phyloP scores from a whole-genome alignment of 1,284 basidiomycete species.

The Cutaneotrichosporon mucoides region DNA sequence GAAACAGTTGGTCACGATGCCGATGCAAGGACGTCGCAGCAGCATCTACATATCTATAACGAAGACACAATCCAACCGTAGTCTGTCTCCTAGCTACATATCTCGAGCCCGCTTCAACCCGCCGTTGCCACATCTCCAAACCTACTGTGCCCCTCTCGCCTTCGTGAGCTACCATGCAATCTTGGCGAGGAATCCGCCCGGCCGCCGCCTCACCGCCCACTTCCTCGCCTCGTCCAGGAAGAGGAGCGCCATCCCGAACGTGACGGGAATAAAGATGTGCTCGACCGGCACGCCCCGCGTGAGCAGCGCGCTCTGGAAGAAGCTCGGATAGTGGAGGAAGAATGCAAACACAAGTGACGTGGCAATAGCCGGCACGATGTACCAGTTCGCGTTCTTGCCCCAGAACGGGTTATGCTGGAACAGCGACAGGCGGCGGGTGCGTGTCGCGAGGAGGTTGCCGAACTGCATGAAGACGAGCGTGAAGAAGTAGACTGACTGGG shows the following conservation, averaged over 20 bases:
- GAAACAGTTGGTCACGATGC: no score
- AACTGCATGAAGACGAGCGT: slow-evolving; percentile 67
- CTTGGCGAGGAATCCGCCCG: slow-evolving; percentile 44
- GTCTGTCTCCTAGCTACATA: no score
- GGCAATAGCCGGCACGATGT: slow-evolving; percentile 54
- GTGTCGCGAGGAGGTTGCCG: slow-evolving; percentile 56
- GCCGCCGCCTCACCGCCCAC: slow-evolving; percentile 45
- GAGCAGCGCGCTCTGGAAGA: slow-evolving; percentile 58
- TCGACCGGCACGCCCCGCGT: slow-evolving; percentile 56
- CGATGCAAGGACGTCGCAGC: not conserved
- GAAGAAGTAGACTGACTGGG: slow-evolving; percentile 57
- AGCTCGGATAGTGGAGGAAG: slow-evolving; percentile 58
- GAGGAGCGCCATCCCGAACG: slow-evolving; percentile 39
- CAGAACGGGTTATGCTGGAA: slow-evolving; percentile 53
- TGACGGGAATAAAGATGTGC: slow-evolving; percentile 54
- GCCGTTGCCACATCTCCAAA: no score
- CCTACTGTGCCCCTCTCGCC: not conserved
- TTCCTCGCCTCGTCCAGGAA: slow-evolving; percentile 52
- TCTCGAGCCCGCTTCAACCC: no score
- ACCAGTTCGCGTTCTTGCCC: slow-evolving; percentile 44
- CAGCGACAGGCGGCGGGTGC: slow-evolving; percentile 55
- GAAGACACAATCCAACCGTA: no score
- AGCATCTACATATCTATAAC: not conserved
- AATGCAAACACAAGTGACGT: slow-evolving; percentile 52
- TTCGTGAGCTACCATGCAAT: slow-evolving; percentile 46